These are phyloP conservation scores for Alternaria triticimaculans DNA, from an alignment of 2,329 filamentous ascomycete genomes.

Conservation along the genomic window DNA sequence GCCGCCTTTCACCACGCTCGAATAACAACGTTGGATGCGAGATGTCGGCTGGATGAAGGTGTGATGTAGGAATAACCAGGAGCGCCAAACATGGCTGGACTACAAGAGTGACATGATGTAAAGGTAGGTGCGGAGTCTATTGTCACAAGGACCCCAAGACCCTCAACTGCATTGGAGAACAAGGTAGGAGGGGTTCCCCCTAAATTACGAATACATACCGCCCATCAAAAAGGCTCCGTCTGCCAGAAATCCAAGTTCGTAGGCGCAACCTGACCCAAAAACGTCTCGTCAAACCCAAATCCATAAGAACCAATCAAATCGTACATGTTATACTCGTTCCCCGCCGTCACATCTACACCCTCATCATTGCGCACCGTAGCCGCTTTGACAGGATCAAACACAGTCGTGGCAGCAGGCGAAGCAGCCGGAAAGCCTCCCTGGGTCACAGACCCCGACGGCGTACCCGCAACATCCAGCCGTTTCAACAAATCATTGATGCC, in stretches of 20 bases:
- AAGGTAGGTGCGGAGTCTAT: background rate
- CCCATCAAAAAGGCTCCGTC: constrained; percentile 27
- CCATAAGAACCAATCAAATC: constrained; percentile 41
- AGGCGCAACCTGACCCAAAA: constrained; percentile 37
- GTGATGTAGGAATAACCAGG: background rate
- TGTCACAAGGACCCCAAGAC: background rate
- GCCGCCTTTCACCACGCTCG: background rate
- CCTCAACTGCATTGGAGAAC: background rate
- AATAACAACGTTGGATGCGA: background rate
- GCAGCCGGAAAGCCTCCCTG: background rate
- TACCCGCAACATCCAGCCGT: constrained; percentile 29
- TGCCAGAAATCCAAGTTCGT: constrained; percentile 42
- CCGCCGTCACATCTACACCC: background rate
- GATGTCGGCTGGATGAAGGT: background rate
- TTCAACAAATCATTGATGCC: constrained; percentile 38
- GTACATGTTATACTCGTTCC: constrained; percentile 35
- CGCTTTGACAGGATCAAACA: constrained; percentile 4
- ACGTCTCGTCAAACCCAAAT: constrained; percentile 43
- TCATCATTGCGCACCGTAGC: background rate
- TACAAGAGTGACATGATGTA: background rate
- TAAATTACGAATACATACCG: background rate
- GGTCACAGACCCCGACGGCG: constrained; percentile 15
- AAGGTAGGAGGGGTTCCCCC: background rate
- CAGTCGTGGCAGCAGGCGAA: background rate
- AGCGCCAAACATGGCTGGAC: background rate